Conservation (phyloP, 306 rosid genomes). For the Cyamopsis tetragonoloba region DNA sequence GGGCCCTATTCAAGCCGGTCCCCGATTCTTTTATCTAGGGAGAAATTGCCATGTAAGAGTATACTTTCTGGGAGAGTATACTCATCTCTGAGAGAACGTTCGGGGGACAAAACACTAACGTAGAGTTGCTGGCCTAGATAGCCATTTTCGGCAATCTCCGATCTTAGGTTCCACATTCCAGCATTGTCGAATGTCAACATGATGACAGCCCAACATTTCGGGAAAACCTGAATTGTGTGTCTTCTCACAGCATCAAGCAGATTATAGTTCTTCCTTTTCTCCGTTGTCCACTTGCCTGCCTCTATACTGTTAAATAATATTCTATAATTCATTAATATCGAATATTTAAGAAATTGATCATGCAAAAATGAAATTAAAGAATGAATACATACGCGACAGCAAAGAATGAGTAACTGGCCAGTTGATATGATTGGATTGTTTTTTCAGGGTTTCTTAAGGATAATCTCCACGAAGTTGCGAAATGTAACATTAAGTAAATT, state of each 20-base stretch:
- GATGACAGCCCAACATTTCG: conserved; percentile 62
- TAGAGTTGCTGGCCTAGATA: conserved; percentile 64
- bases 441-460: conserved; percentile 66
- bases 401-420: conserved; percentile 61
- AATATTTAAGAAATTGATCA: no score
- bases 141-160: conserved; percentile 44
- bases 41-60: no score
- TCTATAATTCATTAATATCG: no score
- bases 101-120: conserved; percentile 35
- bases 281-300: conserved; percentile 72
- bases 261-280: conserved; percentile 51
- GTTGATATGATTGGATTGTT: conserved; percentile 58
- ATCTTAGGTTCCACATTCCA: conserved; percentile 72
- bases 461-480: conserved; percentile 52
- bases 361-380: no score
- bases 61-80: conserved; percentile 57
- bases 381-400: conserved; percentile 47
- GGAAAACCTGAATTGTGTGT: no score
- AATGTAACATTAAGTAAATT: conserved; percentile 39
- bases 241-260: conserved; percentile 74
- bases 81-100: conserved; percentile 48
- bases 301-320: conserved; percentile 55
- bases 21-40: no score
- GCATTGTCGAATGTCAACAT: conserved; percentile 55
- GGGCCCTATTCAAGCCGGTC: no score